Percentiles rank a stretch among this genome's conserved stretches.
These are phyloP conservation scores for Aspergillus vadensis DNA, from an alignment of 2,329 filamentous ascomycete genomes.

Conservation along the genomic window DNA sequence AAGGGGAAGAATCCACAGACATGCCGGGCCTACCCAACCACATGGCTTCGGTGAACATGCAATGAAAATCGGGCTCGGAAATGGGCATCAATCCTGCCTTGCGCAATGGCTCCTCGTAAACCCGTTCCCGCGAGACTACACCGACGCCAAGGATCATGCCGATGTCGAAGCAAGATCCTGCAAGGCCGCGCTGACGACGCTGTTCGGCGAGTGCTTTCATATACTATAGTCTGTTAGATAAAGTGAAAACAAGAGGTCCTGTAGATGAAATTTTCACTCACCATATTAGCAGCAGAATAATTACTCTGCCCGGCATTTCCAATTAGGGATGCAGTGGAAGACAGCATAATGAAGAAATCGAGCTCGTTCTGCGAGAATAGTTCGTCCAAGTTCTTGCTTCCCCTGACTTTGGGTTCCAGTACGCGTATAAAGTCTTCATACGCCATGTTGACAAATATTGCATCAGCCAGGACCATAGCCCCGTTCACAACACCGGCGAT, in stretches of 20 bases:
- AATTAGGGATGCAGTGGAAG: constrained; percentile 38
- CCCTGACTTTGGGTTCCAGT: constrained; percentile 17
- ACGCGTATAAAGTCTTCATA: constrained; percentile 12
- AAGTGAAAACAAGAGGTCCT: too few species aligned
- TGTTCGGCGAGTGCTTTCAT: constrained; percentile 32
- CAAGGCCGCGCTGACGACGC: constrained; percentile 23
- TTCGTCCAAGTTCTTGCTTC: background rate
- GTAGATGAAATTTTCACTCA: too few species aligned
- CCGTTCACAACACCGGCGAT: constrained; percentile 30
- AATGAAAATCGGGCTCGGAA: background rate
- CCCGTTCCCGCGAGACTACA: background rate
- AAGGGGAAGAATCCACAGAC: background rate
- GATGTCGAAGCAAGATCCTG: constrained; percentile 24
- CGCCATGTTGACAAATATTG: constrained; percentile 18
- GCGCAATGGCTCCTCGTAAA: background rate
- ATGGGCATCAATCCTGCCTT: background rate
- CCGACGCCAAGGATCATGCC: constrained; percentile 31
- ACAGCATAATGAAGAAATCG: constrained; percentile 43
- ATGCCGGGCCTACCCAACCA: background rate
- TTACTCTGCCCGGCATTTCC: constrained; percentile 43
- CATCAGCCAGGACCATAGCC: constrained; percentile 26
- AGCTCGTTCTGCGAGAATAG: constrained; percentile 6
- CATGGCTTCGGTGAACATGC: background rate
- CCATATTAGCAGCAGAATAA: constrained; percentile 43
- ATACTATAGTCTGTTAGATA: constrained; percentile 23